A percentile compares a stretch with the other conserved stretches of the same genome.
These are phyloP conservation scores for Mycena filopes DNA, from an alignment of 768 basidiomycete genomes.

Conservation along the genomic window DNA sequence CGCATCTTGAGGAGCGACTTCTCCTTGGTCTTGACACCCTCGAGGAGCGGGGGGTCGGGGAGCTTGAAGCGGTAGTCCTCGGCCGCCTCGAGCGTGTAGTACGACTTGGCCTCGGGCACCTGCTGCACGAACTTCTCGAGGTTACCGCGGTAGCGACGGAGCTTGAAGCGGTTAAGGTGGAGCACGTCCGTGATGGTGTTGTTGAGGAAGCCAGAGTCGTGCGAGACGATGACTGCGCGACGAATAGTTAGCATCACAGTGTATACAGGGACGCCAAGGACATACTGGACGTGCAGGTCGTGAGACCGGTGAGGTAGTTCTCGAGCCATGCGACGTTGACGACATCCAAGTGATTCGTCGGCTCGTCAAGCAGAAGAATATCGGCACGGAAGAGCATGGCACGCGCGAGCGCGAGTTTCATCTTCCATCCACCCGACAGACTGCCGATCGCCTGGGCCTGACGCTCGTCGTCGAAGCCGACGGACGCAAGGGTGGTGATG, in stretches of 20 bases:
- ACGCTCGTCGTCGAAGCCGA: conserved; percentile 91
- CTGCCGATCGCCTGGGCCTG: conserved; percentile 88
- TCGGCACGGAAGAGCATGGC: conserved; percentile 99
- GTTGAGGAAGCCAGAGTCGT: conserved; percentile 98
- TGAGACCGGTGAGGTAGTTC: conserved; percentile 88
- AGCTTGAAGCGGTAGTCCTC: conserved; percentile 99
- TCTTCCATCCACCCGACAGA: conserved; percentile 99
- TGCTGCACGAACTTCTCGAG: conserved; percentile 93
- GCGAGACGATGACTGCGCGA: conserved; percentile 89
- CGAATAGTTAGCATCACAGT: conserved; percentile 27
- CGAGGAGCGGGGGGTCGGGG: conserved; percentile 94
- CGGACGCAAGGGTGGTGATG: conserved; percentile 84
- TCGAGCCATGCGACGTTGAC: conserved; percentile 98
- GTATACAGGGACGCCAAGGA: conserved; percentile 29
- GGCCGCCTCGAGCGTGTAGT: conserved; percentile 94
- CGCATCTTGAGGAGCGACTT: conserved; percentile 98
- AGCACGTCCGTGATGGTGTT: conserved; percentile 98
- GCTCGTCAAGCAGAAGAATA: conserved; percentile 95
- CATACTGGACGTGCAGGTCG: conserved; percentile 91
- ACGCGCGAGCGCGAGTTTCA: conserved; percentile 97
- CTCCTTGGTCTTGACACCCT: conserved; percentile 99
- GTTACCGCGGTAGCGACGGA: conserved; percentile 95
- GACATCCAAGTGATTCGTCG: conserved; percentile 97
- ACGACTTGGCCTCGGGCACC: conserved; percentile 97
- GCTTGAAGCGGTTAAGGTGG: conserved; percentile 98